Base-by-base conservation (phyloP, 495 filamentous ascomycete species). In the Corynascus novoguineensis region DNA sequence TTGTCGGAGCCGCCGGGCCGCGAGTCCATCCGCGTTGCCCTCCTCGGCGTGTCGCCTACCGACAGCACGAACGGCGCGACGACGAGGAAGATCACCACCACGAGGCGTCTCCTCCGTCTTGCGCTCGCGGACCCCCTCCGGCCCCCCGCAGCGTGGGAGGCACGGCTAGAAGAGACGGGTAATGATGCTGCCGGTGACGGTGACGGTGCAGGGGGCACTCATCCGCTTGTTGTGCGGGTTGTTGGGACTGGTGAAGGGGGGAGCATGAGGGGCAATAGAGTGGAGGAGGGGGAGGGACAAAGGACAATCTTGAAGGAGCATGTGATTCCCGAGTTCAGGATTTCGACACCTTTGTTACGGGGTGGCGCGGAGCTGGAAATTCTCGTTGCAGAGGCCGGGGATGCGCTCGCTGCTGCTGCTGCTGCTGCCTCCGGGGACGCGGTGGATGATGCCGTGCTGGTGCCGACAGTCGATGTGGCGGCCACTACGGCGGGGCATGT, bases 111-210 rank as follows among this genome's bases (percentile, higher is more conserved):
- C 14, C 78, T 90, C 14, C 78, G 82, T 28, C 72, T 87, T 32
- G 70, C 95, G 46, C 75, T 96, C 19, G 88, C 87, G 21, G 92
- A 96, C 72, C 86, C 91, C 14, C 73, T 96, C 62, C 75, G 76
- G 31, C 64, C 71, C 1, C 76, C 83, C 60, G 76, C 81, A 50
- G 69, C 73, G 40, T 95, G 90, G 89, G 92, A 96, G 65, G 76
- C 78, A 63, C 68, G 79, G 47, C 69, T 96, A 50, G 78, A 84
- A 22, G 69, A 95, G 53, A 77, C 84, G 25, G 69, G 69, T 6
- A 65, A 78, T 38, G 66, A 74, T 51, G 53, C 68, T 10, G 50
- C 63, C 11, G 66, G 70, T n/a, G n/a, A n/a, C n/a, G n/a, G n/a
- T n/a, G n/a, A n/a, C n/a, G n/a, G n/a, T n/a, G n/a, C n/a, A n/a